phyloP scores from a whole-genome alignment of 176 grass and related monocot genomes.

The Pontederia paniculata region DNA sequence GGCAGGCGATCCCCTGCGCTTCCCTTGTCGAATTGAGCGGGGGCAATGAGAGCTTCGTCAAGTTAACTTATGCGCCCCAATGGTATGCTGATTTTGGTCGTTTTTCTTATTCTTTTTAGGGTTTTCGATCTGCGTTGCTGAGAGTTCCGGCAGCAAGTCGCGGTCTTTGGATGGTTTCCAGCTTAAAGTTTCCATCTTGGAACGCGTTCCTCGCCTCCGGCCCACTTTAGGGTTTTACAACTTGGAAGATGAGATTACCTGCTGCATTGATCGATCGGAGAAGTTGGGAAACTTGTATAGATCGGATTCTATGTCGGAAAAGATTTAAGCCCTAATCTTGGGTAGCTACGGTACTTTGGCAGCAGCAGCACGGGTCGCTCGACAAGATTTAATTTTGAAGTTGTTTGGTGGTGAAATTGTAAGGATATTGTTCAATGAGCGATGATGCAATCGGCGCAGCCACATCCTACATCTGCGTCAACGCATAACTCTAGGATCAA shows the following conservation, averaged over 20 bases:
- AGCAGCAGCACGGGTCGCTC: background rate
- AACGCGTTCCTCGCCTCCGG: constrained; percentile 12
- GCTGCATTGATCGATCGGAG: constrained; percentile 21
- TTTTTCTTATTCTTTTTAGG: background rate
- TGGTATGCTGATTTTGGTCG: background rate
- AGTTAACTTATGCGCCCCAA: background rate
- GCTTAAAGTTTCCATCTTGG: constrained; percentile 6
- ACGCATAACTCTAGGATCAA: constrained; percentile 37
- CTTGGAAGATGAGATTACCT: constrained; percentile 59
- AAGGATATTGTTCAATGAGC: constrained; percentile 44
- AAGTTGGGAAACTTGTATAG: background rate
- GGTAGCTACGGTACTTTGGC: background rate
- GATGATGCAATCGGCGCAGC: constrained; percentile 15
- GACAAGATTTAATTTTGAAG: background rate
- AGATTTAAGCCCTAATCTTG: constrained; percentile 49
- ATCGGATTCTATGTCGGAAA: constrained; percentile 26
- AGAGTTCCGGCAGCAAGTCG: background rate
- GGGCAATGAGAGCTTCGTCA: background rate
- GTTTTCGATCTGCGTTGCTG: background rate
- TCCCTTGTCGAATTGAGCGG: background rate
- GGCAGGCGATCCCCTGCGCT: background rate
- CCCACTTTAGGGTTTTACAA: constrained; percentile 19
- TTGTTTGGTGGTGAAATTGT: constrained; percentile 11
- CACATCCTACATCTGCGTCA: background rate
- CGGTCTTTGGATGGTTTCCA: constrained; percentile 28